A percentile compares a stretch with the other conserved stretches of the same genome.
phyloP scores from a whole-genome alignment of 2,329 filamentous ascomycete species.

The Gnomoniopsis sp. region DNA sequence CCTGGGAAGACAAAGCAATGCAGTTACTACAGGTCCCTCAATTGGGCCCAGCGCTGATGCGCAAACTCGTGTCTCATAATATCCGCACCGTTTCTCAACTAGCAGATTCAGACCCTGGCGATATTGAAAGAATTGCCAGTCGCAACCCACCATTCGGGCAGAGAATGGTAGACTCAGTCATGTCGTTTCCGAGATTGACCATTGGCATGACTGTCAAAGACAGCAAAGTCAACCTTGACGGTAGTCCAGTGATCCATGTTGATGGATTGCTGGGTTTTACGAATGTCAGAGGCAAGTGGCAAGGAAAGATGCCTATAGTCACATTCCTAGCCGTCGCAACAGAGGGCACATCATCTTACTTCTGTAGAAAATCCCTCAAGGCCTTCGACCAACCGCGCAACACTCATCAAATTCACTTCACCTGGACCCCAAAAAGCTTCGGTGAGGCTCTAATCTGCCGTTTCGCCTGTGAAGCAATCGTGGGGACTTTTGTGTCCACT shows the following conservation, averaged over 20 bases:
- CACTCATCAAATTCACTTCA: conserved; percentile 54
- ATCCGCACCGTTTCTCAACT: conserved; percentile 72
- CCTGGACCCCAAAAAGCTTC: conserved; percentile 48
- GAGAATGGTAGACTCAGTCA: conserved; percentile 61
- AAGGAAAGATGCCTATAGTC: conserved; percentile 61
- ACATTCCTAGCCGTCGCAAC: conserved; percentile 73
- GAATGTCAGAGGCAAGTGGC: conserved; percentile 65
- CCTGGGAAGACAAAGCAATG: conserved; percentile 78
- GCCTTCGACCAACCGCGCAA: conserved; percentile 56
- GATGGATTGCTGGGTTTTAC: conserved; percentile 67
- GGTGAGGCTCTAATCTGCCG: conserved; percentile 63
- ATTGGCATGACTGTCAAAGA: conserved; percentile 27
- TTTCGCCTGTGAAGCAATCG: conserved; percentile 83
- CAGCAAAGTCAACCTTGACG: neutral
- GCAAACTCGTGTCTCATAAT: conserved; percentile 68
- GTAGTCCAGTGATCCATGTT: conserved; percentile 50
- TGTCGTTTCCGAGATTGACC: conserved; percentile 63
- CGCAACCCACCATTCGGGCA: conserved; percentile 81
- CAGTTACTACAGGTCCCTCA: conserved; percentile 81
- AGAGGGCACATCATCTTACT: conserved; percentile 67
- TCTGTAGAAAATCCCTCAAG: conserved; percentile 59
- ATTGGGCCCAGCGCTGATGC: conserved; percentile 71
- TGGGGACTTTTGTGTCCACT: conserved; percentile 47
- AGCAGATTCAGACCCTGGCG: conserved; percentile 60
- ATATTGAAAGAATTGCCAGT: conserved; percentile 73